These are phyloP conservation scores for Schizopora paradoxa DNA, from an alignment of 1,284 basidiomycete species.

Conservation along the genomic window DNA sequence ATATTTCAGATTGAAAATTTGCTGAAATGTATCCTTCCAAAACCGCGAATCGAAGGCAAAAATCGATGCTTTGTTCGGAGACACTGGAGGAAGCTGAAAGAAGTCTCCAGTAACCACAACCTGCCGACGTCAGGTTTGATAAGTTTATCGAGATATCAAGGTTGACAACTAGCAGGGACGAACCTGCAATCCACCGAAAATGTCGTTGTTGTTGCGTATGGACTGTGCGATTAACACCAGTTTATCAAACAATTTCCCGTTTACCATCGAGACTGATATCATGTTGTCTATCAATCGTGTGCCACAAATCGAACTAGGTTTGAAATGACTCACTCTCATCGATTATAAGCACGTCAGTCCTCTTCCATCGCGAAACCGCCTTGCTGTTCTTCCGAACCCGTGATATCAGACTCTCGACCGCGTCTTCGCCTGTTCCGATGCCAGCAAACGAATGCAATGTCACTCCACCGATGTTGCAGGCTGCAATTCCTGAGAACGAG, in stretches of 20 bases:
- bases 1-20: too few species aligned
- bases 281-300: slow-evolving; percentile 2
- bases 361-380: slow-evolving; percentile 66
- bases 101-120: too few species aligned
- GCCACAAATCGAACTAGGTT: background rate
- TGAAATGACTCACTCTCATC: slow-evolving; percentile 71
- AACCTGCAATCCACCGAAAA: slow-evolving; percentile 91
- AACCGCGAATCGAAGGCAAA: too few species aligned
- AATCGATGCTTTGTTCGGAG: too few species aligned
- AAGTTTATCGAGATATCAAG: too few species aligned
- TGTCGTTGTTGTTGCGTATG: slow-evolving; percentile 49
- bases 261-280: slow-evolving; percentile 83
- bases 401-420: slow-evolving; percentile 46
- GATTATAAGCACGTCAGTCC: slow-evolving; percentile 78
- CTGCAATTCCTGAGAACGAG: slow-evolving; percentile 65
- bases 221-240: slow-evolving; percentile 62
- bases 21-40: too few species aligned
- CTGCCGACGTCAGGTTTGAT: too few species aligned
- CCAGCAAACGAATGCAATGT: slow-evolving; percentile 91
- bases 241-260: slow-evolving; percentile 84
- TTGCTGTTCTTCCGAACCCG: slow-evolving; percentile 67
- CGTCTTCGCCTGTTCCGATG: slow-evolving; percentile 74
- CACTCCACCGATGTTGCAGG: slow-evolving; percentile 85
- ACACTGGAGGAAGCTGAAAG: too few species aligned
- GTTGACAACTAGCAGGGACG: too few species aligned